Evolutionary conservation across 495 filamentous ascomycete genomes (phyloP).

Genomic region (Pseudomonodictys pantanalensis): DNA sequence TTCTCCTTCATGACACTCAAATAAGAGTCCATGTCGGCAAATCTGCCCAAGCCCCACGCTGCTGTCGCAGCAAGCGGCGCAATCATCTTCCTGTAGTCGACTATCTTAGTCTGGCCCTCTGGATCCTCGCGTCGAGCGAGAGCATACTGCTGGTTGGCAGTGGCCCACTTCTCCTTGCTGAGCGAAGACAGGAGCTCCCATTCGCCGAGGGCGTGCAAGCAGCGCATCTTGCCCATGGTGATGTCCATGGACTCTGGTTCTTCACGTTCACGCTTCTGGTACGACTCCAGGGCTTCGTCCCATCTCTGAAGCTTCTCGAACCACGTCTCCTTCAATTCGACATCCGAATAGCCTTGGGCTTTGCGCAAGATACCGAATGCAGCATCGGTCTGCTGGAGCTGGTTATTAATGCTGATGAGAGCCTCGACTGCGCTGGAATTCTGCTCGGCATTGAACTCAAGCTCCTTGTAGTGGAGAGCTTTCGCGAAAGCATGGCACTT

Average conservation of each 20-base stretch:
- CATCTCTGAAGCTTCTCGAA: slow-evolving; percentile 97
- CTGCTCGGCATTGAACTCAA: slow-evolving; percentile 97
- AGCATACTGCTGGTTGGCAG: slow-evolving; percentile 76
- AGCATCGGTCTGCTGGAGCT: slow-evolving; percentile 94
- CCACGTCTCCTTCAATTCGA: slow-evolving; percentile 95
- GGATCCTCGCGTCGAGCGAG: too few species aligned
- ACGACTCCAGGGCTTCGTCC: slow-evolving; percentile 95
- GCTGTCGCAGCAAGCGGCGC: slow-evolving; percentile 91
- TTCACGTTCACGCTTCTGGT: slow-evolving; percentile 70
- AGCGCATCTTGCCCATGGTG: slow-evolving; percentile 99
- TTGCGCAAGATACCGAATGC: slow-evolving; percentile 95
- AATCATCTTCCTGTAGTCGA: slow-evolving; percentile 80
- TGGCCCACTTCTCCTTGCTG: slow-evolving; percentile 88
- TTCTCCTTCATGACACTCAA: slow-evolving; percentile 88
- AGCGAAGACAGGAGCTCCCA: slow-evolving; percentile 89
- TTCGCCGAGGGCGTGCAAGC: slow-evolving; percentile 92
- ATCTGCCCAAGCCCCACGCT: slow-evolving; percentile 95
- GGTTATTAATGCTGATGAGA: slow-evolving; percentile 97
- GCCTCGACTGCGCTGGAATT: slow-evolving; percentile 94
- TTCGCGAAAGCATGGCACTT: slow-evolving; percentile 98
- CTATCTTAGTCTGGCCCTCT: too few species aligned
- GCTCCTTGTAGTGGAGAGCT: slow-evolving; percentile 96
- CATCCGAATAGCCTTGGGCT: slow-evolving; percentile 89
- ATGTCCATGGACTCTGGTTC: slow-evolving; percentile 80
- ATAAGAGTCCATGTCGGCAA: slow-evolving; percentile 97